phyloP scores from a whole-genome alignment of 139 green algal genomes.

The Chlorella sp. region DNA sequence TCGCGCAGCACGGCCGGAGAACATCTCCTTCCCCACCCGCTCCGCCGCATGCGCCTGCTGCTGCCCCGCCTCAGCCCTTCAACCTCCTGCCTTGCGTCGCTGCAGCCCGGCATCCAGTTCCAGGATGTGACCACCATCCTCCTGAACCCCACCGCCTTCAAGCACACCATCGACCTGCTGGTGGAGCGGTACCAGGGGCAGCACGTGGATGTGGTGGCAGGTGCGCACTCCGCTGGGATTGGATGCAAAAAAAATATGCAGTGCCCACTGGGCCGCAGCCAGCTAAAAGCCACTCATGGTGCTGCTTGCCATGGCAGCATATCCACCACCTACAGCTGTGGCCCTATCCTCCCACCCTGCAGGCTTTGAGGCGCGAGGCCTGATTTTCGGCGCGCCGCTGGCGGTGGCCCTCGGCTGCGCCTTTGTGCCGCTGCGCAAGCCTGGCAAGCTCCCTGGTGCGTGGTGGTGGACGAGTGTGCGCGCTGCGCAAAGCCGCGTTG shows the following conservation, averaged over 20 bases:
- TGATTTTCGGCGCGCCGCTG: constrained; percentile 98
- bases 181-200: constrained; percentile 76
- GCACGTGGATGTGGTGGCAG: constrained; percentile 87
- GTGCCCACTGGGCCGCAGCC: not conserved
- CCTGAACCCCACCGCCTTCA: constrained; percentile 87
- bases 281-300: too few species aligned
- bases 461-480: too few species aligned
- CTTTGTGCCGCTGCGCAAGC: constrained; percentile 97
- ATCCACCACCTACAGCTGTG: not conserved
- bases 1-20: too few species aligned
- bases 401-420: constrained; percentile 82
- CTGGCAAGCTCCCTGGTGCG: constrained; percentile 95
- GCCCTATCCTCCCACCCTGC: not conserved
- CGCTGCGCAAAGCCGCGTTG: too few species aligned
- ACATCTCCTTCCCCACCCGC: too few species aligned
- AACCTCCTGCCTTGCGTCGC: not conserved
- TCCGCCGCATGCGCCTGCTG: too few species aligned
- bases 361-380: constrained; percentile 97
- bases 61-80: too few species aligned
- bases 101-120: constrained; percentile 91
- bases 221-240: constrained; percentile 39
- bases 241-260: not conserved
- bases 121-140: constrained; percentile 95
- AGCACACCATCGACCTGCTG: constrained; percentile 85
- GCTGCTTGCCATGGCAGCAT: not conserved